Evolutionary conservation across 768 basidiomycete species (phyloP), one percentile per base, ranked within the genome.

Genomic region (Boletellus sp.): DNA sequence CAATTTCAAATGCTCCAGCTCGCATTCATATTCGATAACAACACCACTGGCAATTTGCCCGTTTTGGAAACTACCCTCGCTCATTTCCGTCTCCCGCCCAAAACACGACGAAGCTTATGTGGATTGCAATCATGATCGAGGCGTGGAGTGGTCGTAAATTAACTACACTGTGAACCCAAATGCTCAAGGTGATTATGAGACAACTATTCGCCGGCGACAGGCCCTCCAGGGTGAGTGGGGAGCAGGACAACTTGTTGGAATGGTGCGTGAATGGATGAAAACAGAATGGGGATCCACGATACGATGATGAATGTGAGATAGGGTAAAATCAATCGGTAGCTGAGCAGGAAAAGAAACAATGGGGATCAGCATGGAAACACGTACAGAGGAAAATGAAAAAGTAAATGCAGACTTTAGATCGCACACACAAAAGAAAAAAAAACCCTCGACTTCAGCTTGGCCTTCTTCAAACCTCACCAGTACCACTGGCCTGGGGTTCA

Each of bases 1-100:
- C 58, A 57, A 63, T 62, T 62, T 64, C 58, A 62, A 62, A 61
- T 64, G 8, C 22, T 28, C 32, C 19, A 59, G 42, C 28, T 28
- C 7, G 28, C n/a, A n/a, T n/a, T n/a, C n/a, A n/a, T n/a, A n/a
- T n/a, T n/a, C n/a, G n/a, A n/a, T n/a, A n/a, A 39, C 42, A 33
- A 8, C 19, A 34, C 36, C 42, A 33, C 28, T 17, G 6, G 26
- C 13, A 20, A 42, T 17, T 48, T 44, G 12, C 56, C 51, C 13
- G 12, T 42, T 60, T 47, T 33, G 45, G 52, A 22, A 33, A 35
- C 13, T 3, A 22, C 19, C 8, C 24, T 26, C 12, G 6, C 44
- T 61, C 48, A 58, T 55, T 44, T 57, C 55, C 59, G 58, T 56
- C 17, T 31, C 31, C 32, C 35, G 17, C 23, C 28, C 28, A 17